These are phyloP conservation scores for Pseudogymnoascus sp. DNA, from an alignment of 2,329 filamentous ascomycete species.

Conservation along the genomic window DNA sequence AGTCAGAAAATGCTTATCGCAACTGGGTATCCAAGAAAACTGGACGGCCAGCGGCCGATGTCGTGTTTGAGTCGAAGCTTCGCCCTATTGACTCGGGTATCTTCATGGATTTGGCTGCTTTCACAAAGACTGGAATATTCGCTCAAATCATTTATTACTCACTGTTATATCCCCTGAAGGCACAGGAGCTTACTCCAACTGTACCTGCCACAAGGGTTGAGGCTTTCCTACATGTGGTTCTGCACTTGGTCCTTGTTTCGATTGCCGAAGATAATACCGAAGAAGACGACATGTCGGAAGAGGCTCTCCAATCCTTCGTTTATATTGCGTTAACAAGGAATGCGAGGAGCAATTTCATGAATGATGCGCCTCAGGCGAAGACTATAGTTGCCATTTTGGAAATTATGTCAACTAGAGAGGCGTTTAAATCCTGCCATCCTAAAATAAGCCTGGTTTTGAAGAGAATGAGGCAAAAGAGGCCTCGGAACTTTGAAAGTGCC, in stretches of 20 bases:
- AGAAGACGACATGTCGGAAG: constrained; percentile 43
- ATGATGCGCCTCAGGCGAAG: constrained; percentile 47
- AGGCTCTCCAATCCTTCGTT: constrained; percentile 60
- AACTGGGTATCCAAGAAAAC: constrained; percentile 82
- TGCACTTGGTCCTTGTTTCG: constrained; percentile 81
- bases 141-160: constrained; percentile 85
- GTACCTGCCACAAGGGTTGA: constrained; percentile 80
- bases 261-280: constrained; percentile 70
- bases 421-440: constrained; percentile 74
- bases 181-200: constrained; percentile 59
- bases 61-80: constrained; percentile 86
- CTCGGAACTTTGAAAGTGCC: constrained; percentile 62
- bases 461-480: constrained; percentile 76
- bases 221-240: constrained; percentile 81
- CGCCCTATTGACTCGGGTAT: constrained; percentile 68
- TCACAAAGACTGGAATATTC: constrained; percentile 80
- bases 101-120: constrained; percentile 68
- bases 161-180: constrained; percentile 70
- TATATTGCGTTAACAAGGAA: constrained; percentile 59
- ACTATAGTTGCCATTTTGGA: constrained; percentile 60
- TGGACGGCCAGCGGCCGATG: constrained; percentile 70
- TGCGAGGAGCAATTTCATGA: constrained; percentile 55
- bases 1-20: constrained; percentile 84
- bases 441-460: constrained; percentile 80
- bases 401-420: constrained; percentile 57